Evolutionary conservation across 352 stramenopile genomes (phyloP), one percentile per base, ranked within the genome.

Genomic region (Phytophthora fragariae): DNA sequence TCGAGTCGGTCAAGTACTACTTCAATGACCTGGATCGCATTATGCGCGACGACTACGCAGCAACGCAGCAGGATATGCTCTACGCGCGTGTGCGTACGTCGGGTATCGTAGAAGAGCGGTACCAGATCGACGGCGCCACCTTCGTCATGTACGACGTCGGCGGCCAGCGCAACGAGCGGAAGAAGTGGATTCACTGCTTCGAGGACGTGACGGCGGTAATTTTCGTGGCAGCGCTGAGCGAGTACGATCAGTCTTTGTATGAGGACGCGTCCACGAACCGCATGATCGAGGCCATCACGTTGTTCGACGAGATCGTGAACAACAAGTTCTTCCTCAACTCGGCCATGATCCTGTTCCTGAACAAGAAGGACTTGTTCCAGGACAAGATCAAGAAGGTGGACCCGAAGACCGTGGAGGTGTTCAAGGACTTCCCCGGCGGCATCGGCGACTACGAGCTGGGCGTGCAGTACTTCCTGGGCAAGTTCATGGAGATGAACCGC

Each of bases 101-200:
- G 2, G 96, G 96, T 55, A 98, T 99, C 47, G 95, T 99, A 46
- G 98, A 98, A 68, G 95, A 99, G 73, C 89, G 92, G 68, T 98
- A 98, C 79, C 86, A 97, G 60, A 98, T 99, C 70, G 95, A 98
- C 72, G 93, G 92, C 47, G 96, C 96, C 27, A 95, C 97, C n/a
- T 98, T 98, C 73, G 94, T 98, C 74, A 98, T 99, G 92, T 98
- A 98, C 79, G 97, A 99, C 76, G 96, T 99, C 24, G 97, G 97
- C 53, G 97, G 97, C 8, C 97, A 99, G 81, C 87, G 97, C 57
- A 99, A 99, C 77, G 97, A 99, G 82, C 81, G 97, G 21, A 98
- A 98, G 74, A 99, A 99, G 83, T 99, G 97, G 96, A 98, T 99
- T 80, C 95, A 99, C 79, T 98, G 93, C 73, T 99, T 99, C 71